Evolutionary conservation across 2,329 filamentous ascomycete genomes (phyloP).

Genomic region (Calonectria honghensis): DNA sequence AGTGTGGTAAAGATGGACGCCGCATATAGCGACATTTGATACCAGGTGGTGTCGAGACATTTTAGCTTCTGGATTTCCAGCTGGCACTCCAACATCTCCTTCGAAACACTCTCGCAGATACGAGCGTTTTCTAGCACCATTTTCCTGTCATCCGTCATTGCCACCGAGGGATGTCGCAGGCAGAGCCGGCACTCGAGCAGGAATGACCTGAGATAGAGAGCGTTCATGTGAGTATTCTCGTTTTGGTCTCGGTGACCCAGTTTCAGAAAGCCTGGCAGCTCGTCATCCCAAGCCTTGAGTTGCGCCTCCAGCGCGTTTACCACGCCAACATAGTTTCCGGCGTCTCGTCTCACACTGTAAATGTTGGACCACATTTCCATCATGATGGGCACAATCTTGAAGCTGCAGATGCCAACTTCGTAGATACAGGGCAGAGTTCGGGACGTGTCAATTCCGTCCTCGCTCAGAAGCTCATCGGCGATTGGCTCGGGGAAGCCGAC

Average conservation of each 20-base stretch:
- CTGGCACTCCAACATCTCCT: constrained; percentile 77
- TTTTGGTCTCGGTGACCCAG: constrained; percentile 64
- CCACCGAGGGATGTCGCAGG: constrained; percentile 77
- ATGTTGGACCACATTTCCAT: constrained; percentile 85
- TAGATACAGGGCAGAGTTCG: constrained; percentile 78
- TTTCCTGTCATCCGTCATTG: constrained; percentile 71
- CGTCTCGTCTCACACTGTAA: constrained; percentile 80
- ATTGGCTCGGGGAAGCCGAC: constrained; percentile 84
- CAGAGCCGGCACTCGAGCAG: constrained; percentile 76
- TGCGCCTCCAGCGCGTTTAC: constrained; percentile 80
- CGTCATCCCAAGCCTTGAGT: constrained; percentile 77
- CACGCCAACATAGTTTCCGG: constrained; percentile 77
- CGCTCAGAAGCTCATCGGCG: constrained; percentile 81
- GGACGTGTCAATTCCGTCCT: constrained; percentile 76
- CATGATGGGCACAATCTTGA: constrained; percentile 79
- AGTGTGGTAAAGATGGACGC: constrained; percentile 84
- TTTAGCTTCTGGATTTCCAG: constrained; percentile 77
- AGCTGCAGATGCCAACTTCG: constrained; percentile 78
- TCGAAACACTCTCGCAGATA: constrained; percentile 80
- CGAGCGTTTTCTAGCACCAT: constrained; percentile 78
- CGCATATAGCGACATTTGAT: constrained; percentile 82
- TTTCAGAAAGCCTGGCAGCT: constrained; percentile 77
- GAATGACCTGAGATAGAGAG: constrained; percentile 73
- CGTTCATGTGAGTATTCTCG: constrained; percentile 68
- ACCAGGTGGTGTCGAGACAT: constrained; percentile 86